These are phyloP conservation scores for Penicillium egyptiacum DNA, from an alignment of 495 filamentous ascomycete species.

Conservation along the genomic window DNA sequence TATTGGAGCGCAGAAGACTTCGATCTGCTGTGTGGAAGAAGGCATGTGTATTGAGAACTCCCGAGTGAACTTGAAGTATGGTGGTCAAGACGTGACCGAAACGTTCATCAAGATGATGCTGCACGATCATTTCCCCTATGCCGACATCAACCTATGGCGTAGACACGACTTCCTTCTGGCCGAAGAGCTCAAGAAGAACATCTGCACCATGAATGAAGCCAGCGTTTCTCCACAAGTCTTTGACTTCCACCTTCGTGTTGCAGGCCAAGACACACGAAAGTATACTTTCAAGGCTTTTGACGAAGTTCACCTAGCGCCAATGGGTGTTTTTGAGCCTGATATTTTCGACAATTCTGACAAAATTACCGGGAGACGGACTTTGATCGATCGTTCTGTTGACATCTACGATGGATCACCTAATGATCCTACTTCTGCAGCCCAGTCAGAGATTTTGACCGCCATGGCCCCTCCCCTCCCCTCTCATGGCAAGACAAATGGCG, in stretches of 20 bases:
- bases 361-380: constrained; percentile 69
- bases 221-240: constrained; percentile 77
- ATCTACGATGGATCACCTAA: constrained; percentile 89
- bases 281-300: constrained; percentile 95
- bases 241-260: constrained; percentile 85
- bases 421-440: constrained; percentile 83
- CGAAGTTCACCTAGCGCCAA: constrained; percentile 84
- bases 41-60: constrained; percentile 94
- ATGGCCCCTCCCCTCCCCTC: constrained; percentile 60
- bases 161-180: constrained; percentile 91
- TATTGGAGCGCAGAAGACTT: constrained; percentile 96
- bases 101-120: constrained; percentile 97
- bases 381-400: constrained; percentile 84
- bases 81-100: constrained; percentile 89
- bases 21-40: constrained; percentile 95
- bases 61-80: constrained; percentile 88
- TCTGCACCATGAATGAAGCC: constrained; percentile 81
- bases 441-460: constrained; percentile 69
- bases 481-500: constrained; percentile 34
- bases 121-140: constrained; percentile 88
- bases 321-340: constrained; percentile 83
- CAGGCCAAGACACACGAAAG: constrained; percentile 83
- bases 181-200: constrained; percentile 90
- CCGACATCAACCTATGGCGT: constrained; percentile 85
- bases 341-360: constrained; percentile 82